phyloP scores from a whole-genome alignment of 495 filamentous ascomycete species.

The Penicillium cosmopolitanum region DNA sequence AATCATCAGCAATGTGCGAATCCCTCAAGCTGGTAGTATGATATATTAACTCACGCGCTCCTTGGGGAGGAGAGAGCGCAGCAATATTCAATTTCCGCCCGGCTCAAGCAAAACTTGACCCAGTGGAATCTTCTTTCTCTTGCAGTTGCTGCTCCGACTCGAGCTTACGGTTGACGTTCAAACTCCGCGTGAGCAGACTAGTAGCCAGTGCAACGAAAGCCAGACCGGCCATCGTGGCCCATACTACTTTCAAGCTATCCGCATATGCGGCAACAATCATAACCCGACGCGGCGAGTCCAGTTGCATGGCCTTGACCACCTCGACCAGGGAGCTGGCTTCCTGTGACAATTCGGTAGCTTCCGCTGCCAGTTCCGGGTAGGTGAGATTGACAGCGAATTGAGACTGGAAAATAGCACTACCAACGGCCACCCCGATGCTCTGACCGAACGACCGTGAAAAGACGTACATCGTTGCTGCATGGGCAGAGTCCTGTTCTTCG shows the following conservation, averaged over 20 bases:
- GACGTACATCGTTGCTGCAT: slow-evolving; percentile 60
- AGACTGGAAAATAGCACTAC: slow-evolving; percentile 63
- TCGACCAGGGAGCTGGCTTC: slow-evolving; percentile 54
- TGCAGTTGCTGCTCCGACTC: slow-evolving; percentile 10
- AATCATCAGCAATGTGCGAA: no score
- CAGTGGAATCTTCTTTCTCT: background rate
- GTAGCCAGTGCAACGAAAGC: slow-evolving; percentile 14
- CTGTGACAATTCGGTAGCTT: slow-evolving; percentile 44
- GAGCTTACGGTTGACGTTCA: background rate
- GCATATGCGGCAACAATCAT: slow-evolving; percentile 49
- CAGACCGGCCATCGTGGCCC: slow-evolving; percentile 28
- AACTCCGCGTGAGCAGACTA: slow-evolving; percentile 12
- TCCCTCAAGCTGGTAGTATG: no score
- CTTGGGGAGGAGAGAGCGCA: no score
- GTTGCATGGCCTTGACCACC: slow-evolving; percentile 51
- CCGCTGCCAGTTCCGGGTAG: slow-evolving; percentile 35
- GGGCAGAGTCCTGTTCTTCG: slow-evolving; percentile 49
- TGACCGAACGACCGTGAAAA: slow-evolving; percentile 62
- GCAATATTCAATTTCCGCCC: background rate
- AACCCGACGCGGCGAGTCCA: slow-evolving; percentile 27
- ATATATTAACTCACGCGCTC: no score
- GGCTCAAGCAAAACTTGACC: background rate
- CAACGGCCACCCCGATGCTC: slow-evolving; percentile 62
- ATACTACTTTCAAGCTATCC: slow-evolving; percentile 50
- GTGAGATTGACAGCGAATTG: slow-evolving; percentile 35